Base-by-base conservation (phyloP, 2,329 filamentous ascomycete species). In the Fusarium ramigenum region DNA sequence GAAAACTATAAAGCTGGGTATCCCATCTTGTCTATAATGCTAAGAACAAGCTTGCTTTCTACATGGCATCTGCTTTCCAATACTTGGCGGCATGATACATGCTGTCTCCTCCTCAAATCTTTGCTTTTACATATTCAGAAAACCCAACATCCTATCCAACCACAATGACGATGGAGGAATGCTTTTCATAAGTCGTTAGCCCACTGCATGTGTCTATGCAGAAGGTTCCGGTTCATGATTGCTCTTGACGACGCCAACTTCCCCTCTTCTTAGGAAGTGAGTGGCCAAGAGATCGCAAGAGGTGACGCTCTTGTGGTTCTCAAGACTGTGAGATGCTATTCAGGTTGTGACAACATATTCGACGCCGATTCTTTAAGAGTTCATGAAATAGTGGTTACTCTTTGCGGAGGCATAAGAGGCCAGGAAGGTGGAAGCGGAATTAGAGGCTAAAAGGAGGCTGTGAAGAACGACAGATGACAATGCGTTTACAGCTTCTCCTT, bases 401-500 rank as follows among this genome's bases (percentile, higher is more conserved):
- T 69, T 46, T 68, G 60, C 52, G 30, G 46, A 53, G 59, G 61
- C 44, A 60, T 44, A 65, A 66, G 70, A 74, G 70, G 54, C 60
- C 59, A 57, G 52, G 49, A 57, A 64, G 67, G 62, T 63, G 47
- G 65, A 60, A 59, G 66, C 50, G 66, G 59, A 60, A 66, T 64
- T 62, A 36, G 52, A 44, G 53, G 59, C 64, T 56, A 28, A 50
- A 44, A 40, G 58, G 59, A 52, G 50, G 53, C 30, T 47, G 56
- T 46, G 46, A 47, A 60, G 52, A 44, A 60, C 42, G 52, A 65
- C 56, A 62, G 43, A 44, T 63, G 57, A 36, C 32, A 49, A 66
- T 23, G 52, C 32, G 52, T 78, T 82, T 87, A 94, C 85, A 94
- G 82, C 89, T 94, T 95, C 85, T 91, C 87, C 87, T 92, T 93